Evolutionary conservation across 441 rosid genomes (phyloP), one percentile per base, ranked within the genome.

Genomic region (Corymbia citriodora): DNA sequence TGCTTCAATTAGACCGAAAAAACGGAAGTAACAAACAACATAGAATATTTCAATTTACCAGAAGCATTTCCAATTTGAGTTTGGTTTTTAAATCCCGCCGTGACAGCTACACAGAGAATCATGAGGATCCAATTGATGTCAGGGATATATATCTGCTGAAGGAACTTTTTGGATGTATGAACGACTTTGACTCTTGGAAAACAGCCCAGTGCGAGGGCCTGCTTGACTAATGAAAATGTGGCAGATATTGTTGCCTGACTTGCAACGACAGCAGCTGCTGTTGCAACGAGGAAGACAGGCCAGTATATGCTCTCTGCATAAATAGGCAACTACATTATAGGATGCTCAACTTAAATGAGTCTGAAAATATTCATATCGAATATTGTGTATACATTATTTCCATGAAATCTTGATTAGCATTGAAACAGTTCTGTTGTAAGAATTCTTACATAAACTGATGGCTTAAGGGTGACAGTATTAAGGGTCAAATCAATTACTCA

Each of bases 171-270:
- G 45, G 99, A 98, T 25, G 99, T 98, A 92, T 98, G 99, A 54
- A 98, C 96, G 61, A 98, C 97, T 93, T 97, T 98, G 89, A 98
- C 98, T 90, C 98, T 94, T 8, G 99, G 99, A 88, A 98, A 98
- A 92, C 99, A 98, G 21, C 99, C 96, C 48, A 93, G 98, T 12
- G 99, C 96, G 70, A 95, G 97, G 8, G 99, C 98, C 92, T 98
- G 99, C 94, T 98, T 98, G 92, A 97, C 91, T 91, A 98, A 93
- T n/a, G 99, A 97, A 93, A 97, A 98, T 10, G 99, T 97, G 89
- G 99, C 99, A 11, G 99, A 94, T 89, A 98, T 97, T 5, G 98
- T 97, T 72, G 99, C 99, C 93, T 98, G 99, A 93, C 99, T 98
- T 45, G 99, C 99, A 85, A 98, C 99, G 7, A 96, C 90, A 61